Evolutionary conservation across 371 early-diverging fungal species (phyloP), one percentile per base, ranked within the genome.

Genomic region (Gilbertella persicaria): DNA sequence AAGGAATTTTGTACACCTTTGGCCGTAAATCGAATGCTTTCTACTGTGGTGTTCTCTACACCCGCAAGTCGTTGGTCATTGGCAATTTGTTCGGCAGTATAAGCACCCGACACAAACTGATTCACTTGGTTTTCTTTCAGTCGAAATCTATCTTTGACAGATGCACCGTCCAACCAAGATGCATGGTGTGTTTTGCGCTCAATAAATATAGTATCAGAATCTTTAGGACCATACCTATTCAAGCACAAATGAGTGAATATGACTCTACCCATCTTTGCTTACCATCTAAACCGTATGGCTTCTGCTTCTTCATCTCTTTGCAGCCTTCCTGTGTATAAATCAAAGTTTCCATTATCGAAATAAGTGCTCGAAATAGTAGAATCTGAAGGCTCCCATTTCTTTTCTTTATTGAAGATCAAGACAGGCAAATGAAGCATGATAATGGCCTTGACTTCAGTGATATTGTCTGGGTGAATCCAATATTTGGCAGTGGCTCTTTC

Each of bases 391-490:
- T 69, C 71, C 55, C 83, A 90, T 23, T 82, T 75, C 42, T 84
- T 82, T 35, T 86, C 58, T 21, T 58, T 50, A 47, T 74, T 66
- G 65, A 94, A 96, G 29, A 99, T 89, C 55, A 94, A 83, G 19
- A 99, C 95, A 5, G 99, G 99, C 4, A 99, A 85, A 67, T 97
- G 88, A 53, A 93, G 88, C 53, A 99, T 77, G 48, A 99, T 93
- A 58, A 86, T 79, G 36, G 91, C 85, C 67, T 97, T 95, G 59
- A 99, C 86, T 67, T 97, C 97, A 47, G 93, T 93, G 39, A 99
- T 91, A 69, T 99, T 98, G 67, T 99, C 99, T 1, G 94, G 94
- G 62, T 97, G 97, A 14, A 99, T 93, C 99, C 99, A 99, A 73
- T 98, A 99, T 76, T 99, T 95, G 29, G 89, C 85, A 16, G 94